Conservation (phyloP, 2,329 filamentous ascomycete species). For the Bertia moriformis region DNA sequence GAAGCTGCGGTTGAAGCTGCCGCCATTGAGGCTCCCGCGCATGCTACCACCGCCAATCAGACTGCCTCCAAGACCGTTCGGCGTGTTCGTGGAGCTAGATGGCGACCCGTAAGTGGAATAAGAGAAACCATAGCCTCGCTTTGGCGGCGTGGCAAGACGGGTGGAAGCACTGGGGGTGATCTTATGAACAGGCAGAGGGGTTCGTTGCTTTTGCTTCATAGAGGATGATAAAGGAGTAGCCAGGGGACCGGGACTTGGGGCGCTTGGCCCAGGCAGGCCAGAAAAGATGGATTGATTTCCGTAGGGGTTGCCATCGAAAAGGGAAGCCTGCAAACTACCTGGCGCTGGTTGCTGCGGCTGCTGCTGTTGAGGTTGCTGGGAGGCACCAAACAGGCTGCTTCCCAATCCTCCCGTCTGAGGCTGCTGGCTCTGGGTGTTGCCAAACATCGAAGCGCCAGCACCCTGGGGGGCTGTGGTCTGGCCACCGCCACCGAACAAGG, state of each 20-base stretch:
- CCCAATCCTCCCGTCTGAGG: background rate
- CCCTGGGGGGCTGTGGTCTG: background rate
- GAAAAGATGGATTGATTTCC: slow-evolving; percentile 78
- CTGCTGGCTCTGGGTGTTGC: background rate
- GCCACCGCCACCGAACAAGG: background rate
- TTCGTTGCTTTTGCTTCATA: slow-evolving; percentile 60
- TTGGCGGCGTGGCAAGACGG: slow-evolving; percentile 70
- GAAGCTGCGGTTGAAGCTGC: slow-evolving; percentile 57
- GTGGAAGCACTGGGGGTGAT: slow-evolving; percentile 69
- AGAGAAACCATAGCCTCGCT: slow-evolving; percentile 69
- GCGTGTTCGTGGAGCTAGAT: slow-evolving; percentile 48
- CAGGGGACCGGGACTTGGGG: slow-evolving; percentile 68
- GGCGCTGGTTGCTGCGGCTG: slow-evolving; percentile 22
- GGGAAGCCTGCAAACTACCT: slow-evolving; percentile 38
- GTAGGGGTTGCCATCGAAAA: slow-evolving; percentile 38
- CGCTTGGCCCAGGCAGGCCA: slow-evolving; percentile 47
- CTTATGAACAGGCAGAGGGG: slow-evolving; percentile 75
- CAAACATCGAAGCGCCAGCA: background rate
- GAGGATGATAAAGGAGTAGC: slow-evolving; percentile 63
- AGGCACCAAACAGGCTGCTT: background rate
- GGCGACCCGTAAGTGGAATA: slow-evolving; percentile 87
- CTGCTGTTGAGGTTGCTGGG: slow-evolving; percentile 17
- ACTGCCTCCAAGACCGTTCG: slow-evolving; percentile 55
- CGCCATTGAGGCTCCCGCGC: slow-evolving; percentile 21
- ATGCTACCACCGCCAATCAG: slow-evolving; percentile 39